These are phyloP conservation scores for Harringtonia aguacate DNA, from an alignment of 2,329 filamentous ascomycete genomes.

Conservation along the genomic window DNA sequence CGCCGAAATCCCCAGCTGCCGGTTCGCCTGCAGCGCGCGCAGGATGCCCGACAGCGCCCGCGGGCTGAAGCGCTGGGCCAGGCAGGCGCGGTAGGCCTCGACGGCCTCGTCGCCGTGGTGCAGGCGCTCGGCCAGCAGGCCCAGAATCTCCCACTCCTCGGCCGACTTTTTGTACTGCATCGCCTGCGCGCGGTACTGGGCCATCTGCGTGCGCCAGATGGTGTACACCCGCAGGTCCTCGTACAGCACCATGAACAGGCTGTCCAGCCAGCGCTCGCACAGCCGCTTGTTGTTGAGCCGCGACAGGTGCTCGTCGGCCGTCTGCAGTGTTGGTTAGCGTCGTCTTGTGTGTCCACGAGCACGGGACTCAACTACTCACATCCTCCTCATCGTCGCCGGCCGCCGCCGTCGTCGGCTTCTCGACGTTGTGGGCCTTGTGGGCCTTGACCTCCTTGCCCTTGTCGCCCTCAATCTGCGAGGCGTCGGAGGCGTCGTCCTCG, in stretches of 20 bases:
- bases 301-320: constrained; percentile 60
- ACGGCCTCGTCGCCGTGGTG: constrained; percentile 87
- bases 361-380: constrained; percentile 33
- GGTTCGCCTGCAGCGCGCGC: constrained; percentile 56
- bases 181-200: constrained; percentile 85
- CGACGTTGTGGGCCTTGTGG: constrained; percentile 42
- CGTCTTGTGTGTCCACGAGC: background rate
- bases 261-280: constrained; percentile 96
- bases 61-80: constrained; percentile 82
- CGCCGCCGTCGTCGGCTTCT: constrained; percentile 71
- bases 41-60: constrained; percentile 84
- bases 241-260: constrained; percentile 98
- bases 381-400: constrained; percentile 69
- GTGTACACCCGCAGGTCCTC: constrained; percentile 97
- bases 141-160: constrained; percentile 97
- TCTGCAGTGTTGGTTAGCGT: constrained; percentile 15
- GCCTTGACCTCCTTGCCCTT: constrained; percentile 24
- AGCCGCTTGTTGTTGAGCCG: constrained; percentile 95
- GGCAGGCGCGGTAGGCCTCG: constrained; percentile 84
- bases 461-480: constrained; percentile 19
- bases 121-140: constrained; percentile 80
- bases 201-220: constrained; percentile 98
- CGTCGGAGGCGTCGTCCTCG: background rate
- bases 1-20: background rate
- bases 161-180: constrained; percentile 94